Conservation (phyloP, 257 asterid genomes). For the Apocynum venetum region DNA sequence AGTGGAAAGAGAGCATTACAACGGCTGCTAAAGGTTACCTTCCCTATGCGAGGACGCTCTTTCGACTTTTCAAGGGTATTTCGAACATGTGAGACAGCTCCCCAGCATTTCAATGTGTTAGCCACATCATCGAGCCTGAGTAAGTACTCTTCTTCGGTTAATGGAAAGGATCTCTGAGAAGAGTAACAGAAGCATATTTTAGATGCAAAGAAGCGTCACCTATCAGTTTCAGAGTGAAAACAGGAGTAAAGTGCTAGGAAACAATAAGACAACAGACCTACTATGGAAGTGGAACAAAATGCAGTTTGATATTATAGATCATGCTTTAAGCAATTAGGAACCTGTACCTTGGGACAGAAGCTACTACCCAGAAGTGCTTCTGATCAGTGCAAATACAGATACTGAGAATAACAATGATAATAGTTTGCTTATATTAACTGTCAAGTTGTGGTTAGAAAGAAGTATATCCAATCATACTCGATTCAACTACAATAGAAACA, state of each 20-base stretch:
- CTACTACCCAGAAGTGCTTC: background rate
- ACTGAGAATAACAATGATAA: too few relatives aligned
- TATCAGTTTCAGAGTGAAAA: background rate
- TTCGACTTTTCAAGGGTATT: conserved; percentile 68
- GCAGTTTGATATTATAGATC: background rate
- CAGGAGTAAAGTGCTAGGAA: background rate
- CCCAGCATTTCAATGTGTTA: conserved; percentile 88
- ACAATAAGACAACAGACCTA: background rate
- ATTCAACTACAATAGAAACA: too few relatives aligned
- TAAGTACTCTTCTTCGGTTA: conserved; percentile 92
- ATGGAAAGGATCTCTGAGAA: conserved; percentile 79
- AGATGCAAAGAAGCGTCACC: conserved; percentile 14
- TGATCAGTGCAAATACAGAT: too few relatives aligned
- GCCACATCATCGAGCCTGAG: conserved; percentile 94
- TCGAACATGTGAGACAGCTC: conserved; percentile 96
- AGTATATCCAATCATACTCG: too few relatives aligned
- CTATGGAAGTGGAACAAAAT: background rate
- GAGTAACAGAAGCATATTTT: conserved; percentile 20
- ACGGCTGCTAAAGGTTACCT: conserved; percentile 27
- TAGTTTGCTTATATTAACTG: too few relatives aligned
- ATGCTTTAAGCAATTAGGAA: background rate
- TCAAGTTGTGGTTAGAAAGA: too few relatives aligned
- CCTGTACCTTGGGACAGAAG: background rate
- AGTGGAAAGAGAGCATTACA: background rate
- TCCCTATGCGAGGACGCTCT: conserved; percentile 96